Conservation (phyloP, 2,329 filamentous ascomycete genomes). For the Pseudopyrenochaeta lycopersici region DNA sequence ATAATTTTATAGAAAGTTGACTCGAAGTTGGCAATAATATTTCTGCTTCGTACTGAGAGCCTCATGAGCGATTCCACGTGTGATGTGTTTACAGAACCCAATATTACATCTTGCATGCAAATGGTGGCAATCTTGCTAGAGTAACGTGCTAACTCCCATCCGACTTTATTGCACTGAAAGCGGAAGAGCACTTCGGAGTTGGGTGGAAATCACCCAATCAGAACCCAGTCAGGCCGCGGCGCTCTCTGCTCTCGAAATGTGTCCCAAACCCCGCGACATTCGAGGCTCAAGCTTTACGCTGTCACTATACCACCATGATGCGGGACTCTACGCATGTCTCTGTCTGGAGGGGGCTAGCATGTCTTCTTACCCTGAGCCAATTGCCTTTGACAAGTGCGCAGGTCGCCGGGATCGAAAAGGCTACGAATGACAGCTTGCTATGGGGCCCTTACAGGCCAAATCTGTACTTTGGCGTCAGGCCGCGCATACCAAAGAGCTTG, state of each 20-base stretch:
- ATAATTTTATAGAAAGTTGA: too few species aligned
- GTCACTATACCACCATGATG: slow-evolving; percentile 32
- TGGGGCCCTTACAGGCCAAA: slow-evolving; percentile 97
- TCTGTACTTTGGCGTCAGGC: slow-evolving; percentile 89
- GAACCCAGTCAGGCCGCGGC: slow-evolving; percentile 18
- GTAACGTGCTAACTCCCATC: background rate
- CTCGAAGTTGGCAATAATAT: too few species aligned
- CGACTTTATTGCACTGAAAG: background rate
- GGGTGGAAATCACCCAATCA: slow-evolving; percentile 22
- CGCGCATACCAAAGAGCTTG: slow-evolving; percentile 81
- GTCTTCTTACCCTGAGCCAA: slow-evolving; percentile 30
- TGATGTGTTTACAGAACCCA: too few species aligned
- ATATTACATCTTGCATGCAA: too few species aligned
- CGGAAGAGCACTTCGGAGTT: too few species aligned
- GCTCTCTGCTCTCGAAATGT: slow-evolving; percentile 25
- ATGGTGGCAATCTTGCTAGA: too few species aligned
- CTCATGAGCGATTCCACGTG: too few species aligned
- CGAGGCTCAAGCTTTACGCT: slow-evolving; percentile 25
- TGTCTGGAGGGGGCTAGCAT: slow-evolving; percentile 30
- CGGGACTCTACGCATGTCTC: slow-evolving; percentile 30
- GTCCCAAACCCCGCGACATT: slow-evolving; percentile 32
- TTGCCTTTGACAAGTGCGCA: slow-evolving; percentile 38
- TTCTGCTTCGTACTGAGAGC: too few species aligned
- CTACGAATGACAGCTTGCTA: slow-evolving; percentile 82
- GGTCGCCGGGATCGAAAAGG: slow-evolving; percentile 52